Conservation (phyloP, 192 early-diverging fungal species). For the Globomyces pollinis-pini region DNA sequence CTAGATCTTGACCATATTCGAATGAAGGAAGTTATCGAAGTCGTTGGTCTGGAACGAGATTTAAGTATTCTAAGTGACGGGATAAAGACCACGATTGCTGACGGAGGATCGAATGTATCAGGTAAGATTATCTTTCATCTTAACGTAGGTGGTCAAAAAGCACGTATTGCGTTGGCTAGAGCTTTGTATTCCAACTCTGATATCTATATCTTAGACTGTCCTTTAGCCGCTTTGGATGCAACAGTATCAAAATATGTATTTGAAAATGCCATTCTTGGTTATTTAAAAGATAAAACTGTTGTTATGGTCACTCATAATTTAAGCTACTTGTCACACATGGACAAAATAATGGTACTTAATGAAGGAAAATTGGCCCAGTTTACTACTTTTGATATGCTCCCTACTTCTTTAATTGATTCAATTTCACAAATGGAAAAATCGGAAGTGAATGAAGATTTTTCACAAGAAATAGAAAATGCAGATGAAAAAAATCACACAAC, state of each 20-base stretch:
- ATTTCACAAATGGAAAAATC: too few species aligned
- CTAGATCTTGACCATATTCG: slow-evolving; percentile 4
- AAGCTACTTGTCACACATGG: slow-evolving; percentile 10
- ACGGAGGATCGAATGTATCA: slow-evolving; percentile 14
- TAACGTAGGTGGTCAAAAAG: slow-evolving; percentile 15
- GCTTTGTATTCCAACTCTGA: slow-evolving; percentile 16
- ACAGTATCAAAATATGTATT: slow-evolving; percentile 8
- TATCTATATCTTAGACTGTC: slow-evolving; percentile 12
- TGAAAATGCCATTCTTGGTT: slow-evolving; percentile 1
- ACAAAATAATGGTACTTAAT: neutral
- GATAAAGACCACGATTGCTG: slow-evolving; percentile 48
- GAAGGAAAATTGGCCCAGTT: too few species aligned
- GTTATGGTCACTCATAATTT: slow-evolving; percentile 30
- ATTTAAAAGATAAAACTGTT: slow-evolving; percentile 14
- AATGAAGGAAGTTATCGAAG: slow-evolving; percentile 14
- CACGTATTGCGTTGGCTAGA: slow-evolving; percentile 10
- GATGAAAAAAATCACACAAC: too few species aligned
- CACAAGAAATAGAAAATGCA: too few species aligned
- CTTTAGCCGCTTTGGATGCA: slow-evolving; percentile 14
- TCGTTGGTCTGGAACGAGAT: slow-evolving; percentile 33
- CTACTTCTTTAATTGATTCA: too few species aligned
- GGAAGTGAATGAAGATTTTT: too few species aligned
- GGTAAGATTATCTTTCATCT: slow-evolving; percentile 53
- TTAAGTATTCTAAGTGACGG: slow-evolving; percentile 22
- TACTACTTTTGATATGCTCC: too few species aligned